Percentiles rank a stretch among this genome's conserved stretches.
These are phyloP conservation scores for Daldinia bambusicola DNA, from an alignment of 495 filamentous ascomycete species.

Conservation along the genomic window DNA sequence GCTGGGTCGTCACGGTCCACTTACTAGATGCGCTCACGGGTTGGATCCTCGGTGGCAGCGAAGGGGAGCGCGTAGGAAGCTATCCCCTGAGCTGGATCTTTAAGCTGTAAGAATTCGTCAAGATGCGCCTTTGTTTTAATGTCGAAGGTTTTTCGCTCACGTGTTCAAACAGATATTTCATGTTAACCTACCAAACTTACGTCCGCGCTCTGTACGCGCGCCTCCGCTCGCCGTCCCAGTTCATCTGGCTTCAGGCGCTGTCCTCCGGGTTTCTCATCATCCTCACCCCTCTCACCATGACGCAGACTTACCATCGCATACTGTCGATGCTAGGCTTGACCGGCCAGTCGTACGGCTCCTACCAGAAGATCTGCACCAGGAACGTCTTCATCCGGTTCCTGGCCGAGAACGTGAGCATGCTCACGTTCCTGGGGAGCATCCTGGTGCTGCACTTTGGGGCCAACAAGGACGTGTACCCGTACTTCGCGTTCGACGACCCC, in stretches of 20 bases:
- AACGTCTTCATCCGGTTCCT: conserved; percentile 71
- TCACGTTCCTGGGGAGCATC: conserved; percentile 68
- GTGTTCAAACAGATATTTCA: conserved; percentile 63
- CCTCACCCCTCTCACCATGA: conserved; percentile 69
- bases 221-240: conserved; percentile 67
- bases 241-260: conserved; percentile 67
- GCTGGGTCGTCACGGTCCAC: conserved; percentile 71
- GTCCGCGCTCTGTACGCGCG: conserved; percentile 74
- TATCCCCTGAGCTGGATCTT: conserved; percentile 72
- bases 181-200: conserved; percentile 74
- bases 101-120: conserved; percentile 60
- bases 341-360: conserved; percentile 64
- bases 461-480: conserved; percentile 69
- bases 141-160: conserved; percentile 33
- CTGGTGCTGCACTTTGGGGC: conserved; percentile 69
- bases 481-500: conserved; percentile 64
- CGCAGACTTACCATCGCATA: conserved; percentile 62
- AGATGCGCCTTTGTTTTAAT: conserved; percentile 6
- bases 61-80: conserved; percentile 68
- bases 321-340: conserved; percentile 61
- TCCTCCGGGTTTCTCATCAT: conserved; percentile 67
- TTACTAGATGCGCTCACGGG: conserved; percentile 67
- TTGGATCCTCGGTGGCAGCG: conserved; percentile 68
- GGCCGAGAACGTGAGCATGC: conserved; percentile 73
- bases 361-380: conserved; percentile 68